phyloP scores from a whole-genome alignment of 192 early-diverging fungal species.

The Lobulomyces angularis region DNA sequence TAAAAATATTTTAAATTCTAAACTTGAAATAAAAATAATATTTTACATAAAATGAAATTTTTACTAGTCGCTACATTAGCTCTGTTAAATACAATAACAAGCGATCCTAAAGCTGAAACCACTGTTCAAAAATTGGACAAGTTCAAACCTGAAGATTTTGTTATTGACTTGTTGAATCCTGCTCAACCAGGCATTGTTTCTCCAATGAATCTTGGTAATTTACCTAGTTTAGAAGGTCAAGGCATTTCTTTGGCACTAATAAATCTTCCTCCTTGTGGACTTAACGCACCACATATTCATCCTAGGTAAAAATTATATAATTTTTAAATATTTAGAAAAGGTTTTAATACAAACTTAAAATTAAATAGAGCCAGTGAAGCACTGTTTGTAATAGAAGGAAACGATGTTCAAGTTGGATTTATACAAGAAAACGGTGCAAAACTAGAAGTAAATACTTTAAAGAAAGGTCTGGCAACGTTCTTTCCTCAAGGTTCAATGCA shows the following conservation, averaged over 20 bases:
- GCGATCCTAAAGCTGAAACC: too few relatives aligned
- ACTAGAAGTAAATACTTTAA: neutral
- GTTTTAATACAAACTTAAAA: too few relatives aligned
- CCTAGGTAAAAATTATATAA: too few relatives aligned
- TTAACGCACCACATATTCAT: constrained; percentile 1
- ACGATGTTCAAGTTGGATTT: constrained; percentile 2
- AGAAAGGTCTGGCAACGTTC: neutral
- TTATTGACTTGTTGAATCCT: neutral
- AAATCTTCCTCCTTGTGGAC: neutral
- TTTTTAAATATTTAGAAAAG: too few relatives aligned
- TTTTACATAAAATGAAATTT: too few relatives aligned
- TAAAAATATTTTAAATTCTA: too few relatives aligned
- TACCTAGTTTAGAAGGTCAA: neutral
- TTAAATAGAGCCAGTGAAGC: constrained; percentile 3
- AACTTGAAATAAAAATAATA: too few relatives aligned
- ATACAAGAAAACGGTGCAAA: constrained; percentile 5
- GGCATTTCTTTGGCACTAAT: neutral
- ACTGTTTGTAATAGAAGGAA: constrained; percentile 2
- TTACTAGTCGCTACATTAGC: too few relatives aligned
- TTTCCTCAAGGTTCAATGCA: constrained; percentile 4
- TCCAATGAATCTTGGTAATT: neutral
- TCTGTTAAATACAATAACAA: too few relatives aligned
- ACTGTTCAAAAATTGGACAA: too few relatives aligned
- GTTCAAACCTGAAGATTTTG: constrained; percentile 1
- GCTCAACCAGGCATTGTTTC: neutral